These are phyloP conservation scores for Podosphaera leucotricha DNA, from an alignment of 2,329 filamentous ascomycete species.

Conservation along the genomic window DNA sequence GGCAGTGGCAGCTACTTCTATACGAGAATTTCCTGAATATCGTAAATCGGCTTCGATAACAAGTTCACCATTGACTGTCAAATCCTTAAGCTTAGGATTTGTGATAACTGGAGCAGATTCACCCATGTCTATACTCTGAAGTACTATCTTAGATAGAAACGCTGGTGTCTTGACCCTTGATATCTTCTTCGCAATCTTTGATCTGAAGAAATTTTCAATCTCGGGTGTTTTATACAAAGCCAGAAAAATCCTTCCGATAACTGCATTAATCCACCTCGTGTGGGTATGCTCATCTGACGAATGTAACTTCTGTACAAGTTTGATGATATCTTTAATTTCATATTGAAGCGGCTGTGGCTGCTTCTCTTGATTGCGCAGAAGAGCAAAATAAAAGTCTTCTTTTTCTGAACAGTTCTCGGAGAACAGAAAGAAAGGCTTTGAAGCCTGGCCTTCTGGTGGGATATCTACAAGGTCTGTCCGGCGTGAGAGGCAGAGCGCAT, in stretches of 20 bases:
- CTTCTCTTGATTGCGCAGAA: slow-evolving; percentile 60
- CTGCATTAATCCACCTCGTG: slow-evolving; percentile 79
- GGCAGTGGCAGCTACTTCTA: slow-evolving; percentile 81
- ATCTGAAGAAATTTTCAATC: slow-evolving; percentile 53
- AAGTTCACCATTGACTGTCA: slow-evolving; percentile 80
- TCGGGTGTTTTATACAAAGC: slow-evolving; percentile 68
- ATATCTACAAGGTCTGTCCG: slow-evolving; percentile 30
- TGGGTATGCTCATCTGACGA: slow-evolving; percentile 78
- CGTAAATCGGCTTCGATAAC: slow-evolving; percentile 67
- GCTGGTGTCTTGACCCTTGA: slow-evolving; percentile 76
- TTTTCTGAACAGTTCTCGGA: slow-evolving; percentile 90
- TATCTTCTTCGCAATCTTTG: slow-evolving; percentile 91
- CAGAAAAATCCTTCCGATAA: slow-evolving; percentile 73
- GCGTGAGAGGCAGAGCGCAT: slow-evolving; percentile 62
- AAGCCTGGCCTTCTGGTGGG: slow-evolving; percentile 29
- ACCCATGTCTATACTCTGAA: slow-evolving; percentile 67
- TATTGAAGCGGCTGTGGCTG: slow-evolving; percentile 53
- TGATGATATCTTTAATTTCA: slow-evolving; percentile 67
- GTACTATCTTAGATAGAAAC: slow-evolving; percentile 65
- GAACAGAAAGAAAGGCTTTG: slow-evolving; percentile 82
- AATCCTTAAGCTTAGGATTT: slow-evolving; percentile 65
- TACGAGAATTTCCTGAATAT: slow-evolving; percentile 70
- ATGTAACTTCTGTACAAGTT: slow-evolving; percentile 72
- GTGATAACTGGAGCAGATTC: slow-evolving; percentile 72
- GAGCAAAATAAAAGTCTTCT: slow-evolving; percentile 91